Evolutionary conservation across 2,329 filamentous ascomycete species (phyloP).

Genomic region (Alternaria arbusti): DNA sequence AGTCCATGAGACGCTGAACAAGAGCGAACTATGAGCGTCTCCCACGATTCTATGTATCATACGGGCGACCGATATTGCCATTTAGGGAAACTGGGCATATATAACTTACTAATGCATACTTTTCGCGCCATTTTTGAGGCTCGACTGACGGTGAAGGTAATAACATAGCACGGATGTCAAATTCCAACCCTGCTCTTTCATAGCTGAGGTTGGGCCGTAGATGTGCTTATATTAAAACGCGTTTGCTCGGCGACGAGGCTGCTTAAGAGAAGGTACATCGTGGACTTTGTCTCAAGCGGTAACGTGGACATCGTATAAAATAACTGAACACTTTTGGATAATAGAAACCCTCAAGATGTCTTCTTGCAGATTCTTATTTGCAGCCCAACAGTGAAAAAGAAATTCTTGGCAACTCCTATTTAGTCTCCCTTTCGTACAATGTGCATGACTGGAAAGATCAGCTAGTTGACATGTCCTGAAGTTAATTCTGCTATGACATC

Average conservation of each 20-base stretch:
- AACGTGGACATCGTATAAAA: constrained; percentile 26
- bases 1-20: constrained; percentile 35
- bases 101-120: constrained; percentile 35
- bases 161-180: constrained; percentile 96
- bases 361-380: not conserved
- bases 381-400: not conserved
- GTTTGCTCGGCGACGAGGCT: constrained; percentile 41
- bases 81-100: constrained; percentile 18
- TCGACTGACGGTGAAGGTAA: constrained; percentile 5
- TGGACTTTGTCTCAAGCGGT: constrained; percentile 21
- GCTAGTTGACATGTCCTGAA: constrained; percentile 55
- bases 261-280: constrained; percentile 13
- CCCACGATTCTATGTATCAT: constrained; percentile 40
- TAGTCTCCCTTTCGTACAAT: not conserved
- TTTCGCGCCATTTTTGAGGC: constrained; percentile 1
- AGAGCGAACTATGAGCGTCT: constrained; percentile 51
- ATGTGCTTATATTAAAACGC: constrained; percentile 70
- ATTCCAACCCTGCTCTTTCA: constrained; percentile 85
- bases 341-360: not conserved
- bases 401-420: not conserved
- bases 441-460: not conserved
- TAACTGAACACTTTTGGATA: not conserved
- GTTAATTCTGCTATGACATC: constrained; percentile 64
- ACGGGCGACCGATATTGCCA: constrained; percentile 27
- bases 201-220: constrained; percentile 98